Conservation (phyloP, 2,329 filamentous ascomycete species). For the Trichophyton simii region DNA sequence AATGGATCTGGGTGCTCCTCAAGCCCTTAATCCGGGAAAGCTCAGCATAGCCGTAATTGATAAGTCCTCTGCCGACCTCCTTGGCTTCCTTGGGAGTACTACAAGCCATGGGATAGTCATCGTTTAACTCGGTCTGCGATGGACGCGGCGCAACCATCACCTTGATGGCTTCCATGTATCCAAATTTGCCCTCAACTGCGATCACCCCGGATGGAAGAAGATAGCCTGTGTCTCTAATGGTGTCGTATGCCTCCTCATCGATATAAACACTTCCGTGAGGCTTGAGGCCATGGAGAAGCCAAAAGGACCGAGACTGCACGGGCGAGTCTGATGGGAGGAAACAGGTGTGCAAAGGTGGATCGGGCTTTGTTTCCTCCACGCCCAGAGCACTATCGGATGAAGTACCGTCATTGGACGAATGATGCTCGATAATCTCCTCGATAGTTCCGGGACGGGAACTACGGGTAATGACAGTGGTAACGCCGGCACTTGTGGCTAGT, state of each 20-base stretch:
- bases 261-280: constrained; percentile 89
- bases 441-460: constrained; percentile 93
- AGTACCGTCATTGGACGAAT: constrained; percentile 24
- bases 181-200: constrained; percentile 76
- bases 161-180: constrained; percentile 82
- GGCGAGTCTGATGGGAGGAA: constrained; percentile 77
- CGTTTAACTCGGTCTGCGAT: constrained; percentile 27
- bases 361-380: constrained; percentile 23
- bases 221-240: constrained; percentile 70
- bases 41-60: constrained; percentile 84
- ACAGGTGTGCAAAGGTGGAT: constrained; percentile 69
- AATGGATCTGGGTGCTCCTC: constrained; percentile 67
- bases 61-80: constrained; percentile 78
- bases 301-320: constrained; percentile 89
- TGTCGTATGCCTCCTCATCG: constrained; percentile 73
- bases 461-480: constrained; percentile 88
- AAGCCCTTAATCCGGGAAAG: constrained; percentile 73
- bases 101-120: constrained; percentile 23
- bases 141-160: constrained; percentile 60
- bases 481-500: constrained; percentile 83
- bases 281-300: constrained; percentile 83
- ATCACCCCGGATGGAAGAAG: constrained; percentile 84
- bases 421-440: constrained; percentile 63
- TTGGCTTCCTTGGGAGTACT: constrained; percentile 33
- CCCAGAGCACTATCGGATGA: constrained; percentile 3